Conservation (phyloP, 106 monocot genomes). For the Ottelia alismoides region DNA sequence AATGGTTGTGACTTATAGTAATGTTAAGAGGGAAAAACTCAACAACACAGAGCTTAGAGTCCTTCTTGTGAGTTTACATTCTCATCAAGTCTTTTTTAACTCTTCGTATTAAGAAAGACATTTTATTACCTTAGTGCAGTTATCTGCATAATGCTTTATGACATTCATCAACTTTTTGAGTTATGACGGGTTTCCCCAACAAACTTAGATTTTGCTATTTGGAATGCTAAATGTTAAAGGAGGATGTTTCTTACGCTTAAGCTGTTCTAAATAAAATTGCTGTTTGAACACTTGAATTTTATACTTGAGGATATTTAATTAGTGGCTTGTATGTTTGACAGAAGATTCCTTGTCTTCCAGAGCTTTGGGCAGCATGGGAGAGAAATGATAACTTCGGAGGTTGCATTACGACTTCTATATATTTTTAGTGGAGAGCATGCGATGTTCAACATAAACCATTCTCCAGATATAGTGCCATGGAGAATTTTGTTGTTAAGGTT, state of each 20-base stretch:
- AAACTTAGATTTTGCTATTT: too few relatives aligned
- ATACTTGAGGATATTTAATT: constrained; percentile 8
- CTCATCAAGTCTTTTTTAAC: too few relatives aligned
- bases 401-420: constrained; percentile 71
- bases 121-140: too few relatives aligned
- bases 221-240: too few relatives aligned
- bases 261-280: too few relatives aligned
- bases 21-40: constrained; percentile 10
- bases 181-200: too few relatives aligned
- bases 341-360: constrained; percentile 64
- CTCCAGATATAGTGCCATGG: constrained; percentile 28
- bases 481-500: constrained; percentile 33
- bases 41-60: constrained; percentile 42
- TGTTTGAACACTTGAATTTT: background rate
- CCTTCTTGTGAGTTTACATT: constrained; percentile 96
- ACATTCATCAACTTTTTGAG: too few relatives aligned
- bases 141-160: too few relatives aligned
- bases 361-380: constrained; percentile 99
- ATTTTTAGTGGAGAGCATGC: constrained; percentile 44
- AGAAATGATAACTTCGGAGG: constrained; percentile 94
- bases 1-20: constrained; percentile 59
- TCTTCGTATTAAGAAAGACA: too few relatives aligned
- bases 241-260: too few relatives aligned
- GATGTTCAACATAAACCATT: constrained; percentile 22
- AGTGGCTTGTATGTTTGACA: constrained; percentile 44